Conservation (phyloP, 495 filamentous ascomycete genomes). For the Hyphodiscus hymeniophilus region DNA sequence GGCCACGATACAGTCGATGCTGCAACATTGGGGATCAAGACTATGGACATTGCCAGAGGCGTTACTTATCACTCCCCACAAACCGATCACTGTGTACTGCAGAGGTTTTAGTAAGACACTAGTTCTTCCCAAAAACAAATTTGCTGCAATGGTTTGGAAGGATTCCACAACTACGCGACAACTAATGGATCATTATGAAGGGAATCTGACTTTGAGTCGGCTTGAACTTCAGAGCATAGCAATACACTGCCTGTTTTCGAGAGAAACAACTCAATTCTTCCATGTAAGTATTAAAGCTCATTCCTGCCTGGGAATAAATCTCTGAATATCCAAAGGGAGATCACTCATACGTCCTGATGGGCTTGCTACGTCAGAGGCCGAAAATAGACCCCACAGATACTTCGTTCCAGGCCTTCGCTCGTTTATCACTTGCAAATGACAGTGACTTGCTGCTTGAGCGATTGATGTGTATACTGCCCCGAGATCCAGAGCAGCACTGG, state of each 20-base stretch:
- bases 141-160: constrained; percentile 3
- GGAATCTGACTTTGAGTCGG: constrained; percentile 27
- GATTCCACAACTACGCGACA: not conserved
- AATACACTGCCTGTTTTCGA: constrained; percentile 8
- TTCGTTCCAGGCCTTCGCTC: constrained; percentile 37
- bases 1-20: not conserved
- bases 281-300: constrained; percentile 29
- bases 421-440: constrained; percentile 35
- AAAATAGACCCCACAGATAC: constrained; percentile 28
- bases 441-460: constrained; percentile 36
- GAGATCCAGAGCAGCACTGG: constrained; percentile 28
- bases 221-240: constrained; percentile 28
- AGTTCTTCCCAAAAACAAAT: constrained; percentile 2
- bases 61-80: constrained; percentile 24
- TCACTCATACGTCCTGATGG: constrained; percentile 38
- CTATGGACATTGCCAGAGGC: constrained; percentile 42
- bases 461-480: constrained; percentile 30
- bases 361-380: constrained; percentile 33
- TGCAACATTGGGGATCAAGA: constrained; percentile 32
- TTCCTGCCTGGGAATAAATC: not conserved
- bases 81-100: constrained; percentile 12
- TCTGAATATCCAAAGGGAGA: constrained; percentile 25
- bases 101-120: not conserved
- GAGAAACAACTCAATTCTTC: constrained; percentile 2
- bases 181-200: constrained; percentile 33